A percentile compares a stretch with the other conserved stretches of the same genome.
Conservation (phyloP, 139 green algal genomes). For the Nannochloris sp. region DNA sequence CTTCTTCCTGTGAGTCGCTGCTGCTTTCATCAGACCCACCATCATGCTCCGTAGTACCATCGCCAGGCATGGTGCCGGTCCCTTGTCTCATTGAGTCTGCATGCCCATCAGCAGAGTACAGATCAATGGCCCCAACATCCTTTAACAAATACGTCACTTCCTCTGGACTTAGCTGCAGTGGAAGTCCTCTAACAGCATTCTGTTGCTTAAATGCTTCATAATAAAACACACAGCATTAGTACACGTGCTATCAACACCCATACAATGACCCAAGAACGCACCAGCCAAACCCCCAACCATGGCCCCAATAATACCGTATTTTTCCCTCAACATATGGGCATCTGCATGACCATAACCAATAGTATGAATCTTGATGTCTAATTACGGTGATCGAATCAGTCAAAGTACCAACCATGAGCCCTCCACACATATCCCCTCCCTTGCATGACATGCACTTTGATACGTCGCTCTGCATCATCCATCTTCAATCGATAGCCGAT, state of each 20-base stretch:
- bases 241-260: too few species aligned
- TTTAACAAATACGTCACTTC: slow-evolving; percentile 35
- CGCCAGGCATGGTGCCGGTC: not conserved
- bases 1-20: slow-evolving; percentile 7
- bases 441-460: slow-evolving; percentile 15
- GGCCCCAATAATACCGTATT: slow-evolving; percentile 30
- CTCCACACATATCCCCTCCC: slow-evolving; percentile 31
- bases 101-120: not conserved
- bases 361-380: not conserved
- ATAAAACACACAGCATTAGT: too few species aligned
- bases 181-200: slow-evolving; percentile 41
- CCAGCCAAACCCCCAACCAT: slow-evolving; percentile 41
- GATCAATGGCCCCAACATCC: slow-evolving; percentile 13
- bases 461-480: not conserved
- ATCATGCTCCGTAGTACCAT: not conserved
- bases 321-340: slow-evolving; percentile 22
- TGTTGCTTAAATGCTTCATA: slow-evolving; percentile 47
- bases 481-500: too few species aligned
- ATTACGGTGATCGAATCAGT: not conserved
- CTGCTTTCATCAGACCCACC: not conserved
- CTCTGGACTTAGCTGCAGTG: slow-evolving; percentile 33
- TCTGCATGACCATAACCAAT: slow-evolving; percentile 13
- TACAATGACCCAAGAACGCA: not conserved
- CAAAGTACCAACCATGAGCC: slow-evolving; percentile 22
- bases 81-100: not conserved